These are phyloP conservation scores for Cyberlindnera misumaiensis DNA, from an alignment of 805 yeast species.

Conservation along the genomic window DNA sequence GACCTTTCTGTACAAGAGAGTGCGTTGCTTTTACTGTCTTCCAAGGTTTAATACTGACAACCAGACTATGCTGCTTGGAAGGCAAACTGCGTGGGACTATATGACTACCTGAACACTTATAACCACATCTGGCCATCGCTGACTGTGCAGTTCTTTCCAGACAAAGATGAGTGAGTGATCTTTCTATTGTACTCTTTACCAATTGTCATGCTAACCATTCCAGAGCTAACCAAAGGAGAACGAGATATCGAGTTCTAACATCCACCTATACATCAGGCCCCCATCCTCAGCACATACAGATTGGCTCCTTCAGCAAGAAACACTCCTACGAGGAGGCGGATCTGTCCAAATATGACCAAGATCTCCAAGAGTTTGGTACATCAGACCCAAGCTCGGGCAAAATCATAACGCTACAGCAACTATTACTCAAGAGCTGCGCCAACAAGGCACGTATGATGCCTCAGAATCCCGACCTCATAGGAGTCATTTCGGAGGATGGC, in stretches of 20 bases:
- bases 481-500: constrained; percentile 65
- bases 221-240: constrained; percentile 11
- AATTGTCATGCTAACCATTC: constrained; percentile 5
- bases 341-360: constrained; percentile 31
- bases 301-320: constrained; percentile 28
- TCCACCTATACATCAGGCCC: constrained; percentile 63
- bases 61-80: constrained; percentile 47
- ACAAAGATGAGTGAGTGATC: constrained; percentile 17
- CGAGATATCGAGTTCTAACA: constrained; percentile 41
- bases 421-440: constrained; percentile 66
- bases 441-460: constrained; percentile 73
- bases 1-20: no score
- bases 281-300: constrained; percentile 40
- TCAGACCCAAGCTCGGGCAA: constrained; percentile 27
- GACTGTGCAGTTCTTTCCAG: constrained; percentile 63
- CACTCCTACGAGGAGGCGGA: constrained; percentile 13
- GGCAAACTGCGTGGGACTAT: constrained; percentile 69
- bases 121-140: constrained; percentile 67
- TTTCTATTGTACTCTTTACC: neutral
- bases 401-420: constrained; percentile 44
- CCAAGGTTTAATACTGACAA: no score
- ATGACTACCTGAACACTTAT: constrained; percentile 65
- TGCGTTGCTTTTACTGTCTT: no score
- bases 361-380: constrained; percentile 27
- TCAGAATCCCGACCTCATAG: constrained; percentile 78